A percentile compares a stretch with the other conserved stretches of the same genome.
Evolutionary conservation across 208 protist species (phyloP).

Genomic region (Herpetomonas samuelpessoai): DNA sequence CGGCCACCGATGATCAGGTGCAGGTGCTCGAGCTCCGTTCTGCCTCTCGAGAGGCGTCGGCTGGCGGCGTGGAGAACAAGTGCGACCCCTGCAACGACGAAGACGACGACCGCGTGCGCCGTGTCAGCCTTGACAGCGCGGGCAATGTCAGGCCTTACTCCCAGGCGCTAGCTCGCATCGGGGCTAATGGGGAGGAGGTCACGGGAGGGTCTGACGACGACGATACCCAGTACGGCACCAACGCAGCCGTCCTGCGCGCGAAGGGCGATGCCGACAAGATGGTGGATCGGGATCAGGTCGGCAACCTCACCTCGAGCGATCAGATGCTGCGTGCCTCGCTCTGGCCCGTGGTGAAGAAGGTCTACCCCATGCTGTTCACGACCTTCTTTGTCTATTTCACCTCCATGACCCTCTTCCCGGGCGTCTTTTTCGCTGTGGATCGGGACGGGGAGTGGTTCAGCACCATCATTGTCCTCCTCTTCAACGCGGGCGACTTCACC

Average conservation of each 20-base stretch:
- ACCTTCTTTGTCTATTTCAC: conserved; percentile 64
- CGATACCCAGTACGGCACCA: conserved; percentile 9
- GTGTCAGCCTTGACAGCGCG: too few relatives aligned
- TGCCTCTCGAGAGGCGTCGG: too few relatives aligned
- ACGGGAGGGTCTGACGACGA: conserved; percentile 26
- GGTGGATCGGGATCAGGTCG: conserved; percentile 45
- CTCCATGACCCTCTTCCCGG: conserved; percentile 67
- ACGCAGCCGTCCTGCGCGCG: conserved; percentile 32
- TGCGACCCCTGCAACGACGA: too few relatives aligned
- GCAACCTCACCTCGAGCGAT: conserved; percentile 48
- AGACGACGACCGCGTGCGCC: too few relatives aligned
- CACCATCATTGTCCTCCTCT: conserved; percentile 51
- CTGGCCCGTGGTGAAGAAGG: conserved; percentile 34
- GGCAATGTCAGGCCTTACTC: too few relatives aligned
- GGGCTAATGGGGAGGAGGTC: conserved; percentile 18
- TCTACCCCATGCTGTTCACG: conserved; percentile 71
- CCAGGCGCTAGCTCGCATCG: not conserved
- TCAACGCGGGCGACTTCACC: conserved; percentile 64
- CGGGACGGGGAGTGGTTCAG: conserved; percentile 44
- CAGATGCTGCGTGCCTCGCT: conserved; percentile 56
- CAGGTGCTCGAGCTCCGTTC: too few relatives aligned
- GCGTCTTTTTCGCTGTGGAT: conserved; percentile 50
- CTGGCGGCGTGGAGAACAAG: too few relatives aligned
- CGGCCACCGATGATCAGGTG: too few relatives aligned
- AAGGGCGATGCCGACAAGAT: conserved; percentile 54